Percentiles rank a stretch among this genome's conserved stretches.
Conservation (phyloP, 2,329 filamentous ascomycete genomes). For the Monilinia polystroma region DNA sequence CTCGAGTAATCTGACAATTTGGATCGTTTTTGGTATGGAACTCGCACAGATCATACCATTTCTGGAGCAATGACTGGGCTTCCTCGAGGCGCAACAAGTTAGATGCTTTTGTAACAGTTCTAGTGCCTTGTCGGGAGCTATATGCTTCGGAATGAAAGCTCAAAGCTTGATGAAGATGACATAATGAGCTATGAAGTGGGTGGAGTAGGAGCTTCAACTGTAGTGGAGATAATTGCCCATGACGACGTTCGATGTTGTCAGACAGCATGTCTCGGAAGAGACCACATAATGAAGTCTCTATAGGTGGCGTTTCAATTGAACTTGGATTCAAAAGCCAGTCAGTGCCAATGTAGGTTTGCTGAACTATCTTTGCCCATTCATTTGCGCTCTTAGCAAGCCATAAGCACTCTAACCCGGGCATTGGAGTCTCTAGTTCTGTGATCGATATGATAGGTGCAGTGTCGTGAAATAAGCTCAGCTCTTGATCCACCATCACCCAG, state of each 20-base stretch:
- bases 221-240: slow-evolving; percentile 48
- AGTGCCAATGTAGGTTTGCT: slow-evolving; percentile 56
- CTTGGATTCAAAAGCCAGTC: slow-evolving; percentile 39
- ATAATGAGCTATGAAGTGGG: slow-evolving; percentile 64
- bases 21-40: slow-evolving; percentile 55
- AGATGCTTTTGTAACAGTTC: slow-evolving; percentile 57
- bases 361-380: slow-evolving; percentile 60
- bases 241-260: slow-evolving; percentile 56
- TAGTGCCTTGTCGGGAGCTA: slow-evolving; percentile 44
- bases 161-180: slow-evolving; percentile 63
- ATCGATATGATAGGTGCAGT: slow-evolving; percentile 61
- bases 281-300: slow-evolving; percentile 59
- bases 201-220: slow-evolving; percentile 68
- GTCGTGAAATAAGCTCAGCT: slow-evolving; percentile 66
- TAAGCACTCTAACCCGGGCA: slow-evolving; percentile 60
- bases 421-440: slow-evolving; percentile 62
- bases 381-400: slow-evolving; percentile 60
- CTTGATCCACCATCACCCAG: slow-evolving; percentile 73
- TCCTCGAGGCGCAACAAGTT: slow-evolving; percentile 62
- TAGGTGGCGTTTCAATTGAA: slow-evolving; percentile 48
- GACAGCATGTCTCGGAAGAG: slow-evolving; percentile 68
- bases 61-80: slow-evolving; percentile 61
- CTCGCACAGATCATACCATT: slow-evolving; percentile 66
- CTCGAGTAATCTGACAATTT: slow-evolving; percentile 58
- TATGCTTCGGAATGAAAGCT: slow-evolving; percentile 62